Evolutionary conservation across 2,329 filamentous ascomycete genomes (phyloP).

Genomic region (Colletotrichum sp.): DNA sequence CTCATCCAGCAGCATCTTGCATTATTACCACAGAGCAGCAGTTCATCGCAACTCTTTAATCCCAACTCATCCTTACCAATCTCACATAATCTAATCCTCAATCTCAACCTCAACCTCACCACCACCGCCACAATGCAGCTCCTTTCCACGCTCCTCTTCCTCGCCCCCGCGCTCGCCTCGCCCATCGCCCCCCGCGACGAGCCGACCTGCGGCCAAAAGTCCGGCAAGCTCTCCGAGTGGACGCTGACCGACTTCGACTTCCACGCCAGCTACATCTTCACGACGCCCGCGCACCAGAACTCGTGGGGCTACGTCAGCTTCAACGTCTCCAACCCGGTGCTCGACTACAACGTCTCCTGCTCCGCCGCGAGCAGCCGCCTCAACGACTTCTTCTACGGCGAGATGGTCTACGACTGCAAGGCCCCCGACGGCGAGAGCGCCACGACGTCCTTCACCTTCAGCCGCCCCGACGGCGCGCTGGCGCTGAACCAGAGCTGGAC

Average conservation of each 20-base stretch:
- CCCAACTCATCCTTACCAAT: background rate
- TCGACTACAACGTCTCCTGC: conserved; percentile 44
- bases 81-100: background rate
- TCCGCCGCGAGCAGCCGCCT: conserved; percentile 45
- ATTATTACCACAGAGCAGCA: background rate
- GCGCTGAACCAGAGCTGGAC: conserved; percentile 55
- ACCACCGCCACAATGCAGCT: background rate
- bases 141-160: conserved; percentile 5
- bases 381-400: conserved; percentile 56
- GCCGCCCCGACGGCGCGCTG: conserved; percentile 38
- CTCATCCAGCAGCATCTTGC: background rate
- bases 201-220: conserved; percentile 14
- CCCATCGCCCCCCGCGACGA: conserved; percentile 3
- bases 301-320: conserved; percentile 53
- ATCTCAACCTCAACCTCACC: background rate
- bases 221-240: conserved; percentile 36
- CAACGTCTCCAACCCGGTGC: conserved; percentile 51
- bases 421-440: conserved; percentile 32
- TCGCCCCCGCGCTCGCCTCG: conserved; percentile 8
- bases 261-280: conserved; percentile 54
- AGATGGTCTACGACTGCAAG: conserved; percentile 47
- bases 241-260: conserved; percentile 49
- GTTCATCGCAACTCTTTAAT: background rate
- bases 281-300: conserved; percentile 57
- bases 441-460: conserved; percentile 48